Evolutionary conservation across 129 eudicot species (phyloP).

Genomic region (Scalesia atractyloides): DNA sequence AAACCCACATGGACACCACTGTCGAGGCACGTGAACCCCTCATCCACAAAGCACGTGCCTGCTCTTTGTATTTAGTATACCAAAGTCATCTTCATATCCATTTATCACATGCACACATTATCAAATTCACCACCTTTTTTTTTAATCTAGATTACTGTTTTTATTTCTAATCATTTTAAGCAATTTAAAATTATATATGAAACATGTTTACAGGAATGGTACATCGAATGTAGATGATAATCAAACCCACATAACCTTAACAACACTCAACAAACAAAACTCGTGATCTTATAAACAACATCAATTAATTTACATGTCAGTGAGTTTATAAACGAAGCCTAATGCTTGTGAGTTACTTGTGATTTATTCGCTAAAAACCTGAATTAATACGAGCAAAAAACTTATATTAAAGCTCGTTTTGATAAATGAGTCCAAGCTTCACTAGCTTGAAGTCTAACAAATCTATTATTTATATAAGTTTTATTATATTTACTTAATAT

Average conservation of each 20-base stretch:
- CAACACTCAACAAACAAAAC: not conserved
- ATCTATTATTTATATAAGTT: no score
- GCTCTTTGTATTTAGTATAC: slow-evolving; percentile 24
- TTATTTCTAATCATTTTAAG: not conserved
- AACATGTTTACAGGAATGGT: slow-evolving; percentile 18
- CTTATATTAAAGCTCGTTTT: no score
- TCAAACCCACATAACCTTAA: slow-evolving; percentile 3
- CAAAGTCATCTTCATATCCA: slow-evolving; percentile 32
- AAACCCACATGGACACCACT: slow-evolving; percentile 34
- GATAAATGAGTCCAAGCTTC: no score
- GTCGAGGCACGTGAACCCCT: slow-evolving; percentile 34
- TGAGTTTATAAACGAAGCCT: no score
- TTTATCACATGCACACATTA: slow-evolving; percentile 17
- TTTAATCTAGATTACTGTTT: not conserved
- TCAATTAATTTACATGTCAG: not conserved
- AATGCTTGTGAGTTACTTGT: no score
- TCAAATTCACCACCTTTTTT: slow-evolving; percentile 1
- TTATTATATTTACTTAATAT: no score
- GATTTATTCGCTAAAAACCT: no score
- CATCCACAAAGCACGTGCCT: slow-evolving; percentile 38
- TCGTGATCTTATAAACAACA: not conserved
- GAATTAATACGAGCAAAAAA: no score
- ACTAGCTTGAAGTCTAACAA: no score
- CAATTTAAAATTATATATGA: not conserved
- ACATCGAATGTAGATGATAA: slow-evolving; percentile 32